phyloP scores from a whole-genome alignment of 2,329 filamentous ascomycete species.

The Coniella lustricola region DNA sequence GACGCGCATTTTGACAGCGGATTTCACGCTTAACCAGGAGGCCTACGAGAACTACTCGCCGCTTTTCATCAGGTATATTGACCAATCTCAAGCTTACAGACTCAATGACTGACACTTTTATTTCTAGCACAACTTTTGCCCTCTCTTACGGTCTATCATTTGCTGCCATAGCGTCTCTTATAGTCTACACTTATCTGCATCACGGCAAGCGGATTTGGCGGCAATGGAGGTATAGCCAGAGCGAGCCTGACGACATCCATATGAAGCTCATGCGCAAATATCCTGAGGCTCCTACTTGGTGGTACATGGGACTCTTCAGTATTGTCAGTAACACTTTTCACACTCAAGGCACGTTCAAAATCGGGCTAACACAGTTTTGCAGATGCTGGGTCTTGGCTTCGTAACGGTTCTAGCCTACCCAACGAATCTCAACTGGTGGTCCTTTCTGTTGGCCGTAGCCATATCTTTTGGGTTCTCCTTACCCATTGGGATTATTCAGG shows the following conservation, averaged over 20 bases:
- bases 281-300: conserved; percentile 56
- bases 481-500: conserved; percentile 63
- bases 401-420: conserved; percentile 52
- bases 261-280: conserved; percentile 60
- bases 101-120: neutral
- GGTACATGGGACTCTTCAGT: conserved; percentile 53
- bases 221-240: conserved; percentile 52
- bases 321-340: conserved; percentile 33
- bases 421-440: conserved; percentile 67
- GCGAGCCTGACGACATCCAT: conserved; percentile 55
- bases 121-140: conserved; percentile 58
- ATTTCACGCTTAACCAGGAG: conserved; percentile 54
- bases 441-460: conserved; percentile 58
- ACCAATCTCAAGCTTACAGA: neutral
- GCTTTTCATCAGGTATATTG: conserved; percentile 49
- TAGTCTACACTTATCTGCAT: conserved; percentile 62
- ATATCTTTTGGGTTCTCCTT: conserved; percentile 59
- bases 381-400: conserved; percentile 50
- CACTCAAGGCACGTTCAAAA: conserved; percentile 12
- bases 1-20: conserved; percentile 50
- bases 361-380: too few relatives aligned
- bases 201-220: conserved; percentile 60
- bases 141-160: conserved; percentile 66
- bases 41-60: conserved; percentile 63
- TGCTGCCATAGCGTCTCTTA: conserved; percentile 60